Evolutionary conservation across 352 stramenopile species (phyloP).

Genomic region (Pythium pectinolyticum): DNA sequence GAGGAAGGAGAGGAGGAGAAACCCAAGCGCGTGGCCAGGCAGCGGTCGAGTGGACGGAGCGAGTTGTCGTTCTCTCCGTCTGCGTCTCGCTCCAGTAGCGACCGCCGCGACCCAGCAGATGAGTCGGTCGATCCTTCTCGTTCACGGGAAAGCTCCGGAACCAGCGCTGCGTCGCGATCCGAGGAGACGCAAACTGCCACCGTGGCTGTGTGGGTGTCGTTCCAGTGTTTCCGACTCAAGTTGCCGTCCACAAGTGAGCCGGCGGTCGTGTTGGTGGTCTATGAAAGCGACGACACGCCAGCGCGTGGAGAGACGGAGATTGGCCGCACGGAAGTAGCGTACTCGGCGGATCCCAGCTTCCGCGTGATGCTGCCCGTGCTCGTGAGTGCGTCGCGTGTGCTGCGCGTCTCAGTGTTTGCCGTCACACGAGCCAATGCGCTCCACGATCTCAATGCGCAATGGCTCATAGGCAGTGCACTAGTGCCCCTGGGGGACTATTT

Average conservation of each 20-base stretch:
- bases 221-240: conserved; percentile 81
- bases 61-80: conserved; percentile 9
- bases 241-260: conserved; percentile 57
- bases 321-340: conserved; percentile 73
- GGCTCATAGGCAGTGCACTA: conserved; percentile 66
- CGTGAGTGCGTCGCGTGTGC: conserved; percentile 45
- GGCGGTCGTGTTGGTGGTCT: conserved; percentile 68
- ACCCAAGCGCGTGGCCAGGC: conserved; percentile 9
- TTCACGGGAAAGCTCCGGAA: conserved; percentile 20
- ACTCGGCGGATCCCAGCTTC: conserved; percentile 70
- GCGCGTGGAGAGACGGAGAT: conserved; percentile 54
- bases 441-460: conserved; percentile 67
- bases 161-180: background rate
- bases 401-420: conserved; percentile 71
- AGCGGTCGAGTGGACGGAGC: background rate
- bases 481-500: conserved; percentile 58
- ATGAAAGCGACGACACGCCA: conserved; percentile 52
- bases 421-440: conserved; percentile 57
- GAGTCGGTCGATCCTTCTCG: background rate
- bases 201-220: conserved; percentile 71
- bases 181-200: background rate
- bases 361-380: conserved; percentile 76
- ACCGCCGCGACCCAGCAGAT: conserved; percentile 11
- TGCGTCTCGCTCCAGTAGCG: conserved; percentile 23
- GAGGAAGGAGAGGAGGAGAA: too few species aligned